Conservation (phyloP, 352 stramenopile species). For the Phytopythium delawarense region DNA sequence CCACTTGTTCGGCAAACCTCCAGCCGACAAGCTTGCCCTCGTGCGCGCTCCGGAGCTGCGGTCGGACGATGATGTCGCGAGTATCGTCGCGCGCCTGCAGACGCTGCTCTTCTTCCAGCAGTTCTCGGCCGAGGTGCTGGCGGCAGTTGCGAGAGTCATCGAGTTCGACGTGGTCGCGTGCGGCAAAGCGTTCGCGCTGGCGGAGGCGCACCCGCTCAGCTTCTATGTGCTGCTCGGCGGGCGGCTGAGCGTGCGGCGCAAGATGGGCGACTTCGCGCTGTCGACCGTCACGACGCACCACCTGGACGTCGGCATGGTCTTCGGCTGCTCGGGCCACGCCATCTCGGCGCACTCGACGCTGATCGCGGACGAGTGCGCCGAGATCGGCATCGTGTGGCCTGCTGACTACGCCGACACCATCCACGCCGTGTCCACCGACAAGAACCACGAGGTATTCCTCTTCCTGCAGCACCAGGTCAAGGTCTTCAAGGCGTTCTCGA, state of each 20-base stretch:
- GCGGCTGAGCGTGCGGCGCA: slow-evolving; percentile 49
- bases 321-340: slow-evolving; percentile 51
- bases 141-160: slow-evolving; percentile 35
- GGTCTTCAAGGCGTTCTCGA: slow-evolving; percentile 53
- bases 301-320: slow-evolving; percentile 44
- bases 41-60: slow-evolving; percentile 39
- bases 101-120: slow-evolving; percentile 65
- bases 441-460: slow-evolving; percentile 59
- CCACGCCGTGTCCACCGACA: slow-evolving; percentile 44
- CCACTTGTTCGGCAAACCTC: slow-evolving; percentile 65
- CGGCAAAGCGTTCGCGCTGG: slow-evolving; percentile 51
- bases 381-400: slow-evolving; percentile 66
- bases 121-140: slow-evolving; percentile 41
- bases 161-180: slow-evolving; percentile 70
- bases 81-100: slow-evolving; percentile 48
- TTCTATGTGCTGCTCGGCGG: slow-evolving; percentile 66
- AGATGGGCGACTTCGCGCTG: slow-evolving; percentile 47
- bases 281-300: slow-evolving; percentile 68
- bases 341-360: slow-evolving; percentile 43
- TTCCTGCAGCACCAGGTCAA: slow-evolving; percentile 62
- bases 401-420: slow-evolving; percentile 53
- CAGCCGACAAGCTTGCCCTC: slow-evolving; percentile 57
- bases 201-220: slow-evolving; percentile 52
- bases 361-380: slow-evolving; percentile 60
- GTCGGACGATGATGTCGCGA: slow-evolving; percentile 32